Evolutionary conservation across 805 yeast genomes (phyloP).

Genomic region (Teunomyces tritomae): DNA sequence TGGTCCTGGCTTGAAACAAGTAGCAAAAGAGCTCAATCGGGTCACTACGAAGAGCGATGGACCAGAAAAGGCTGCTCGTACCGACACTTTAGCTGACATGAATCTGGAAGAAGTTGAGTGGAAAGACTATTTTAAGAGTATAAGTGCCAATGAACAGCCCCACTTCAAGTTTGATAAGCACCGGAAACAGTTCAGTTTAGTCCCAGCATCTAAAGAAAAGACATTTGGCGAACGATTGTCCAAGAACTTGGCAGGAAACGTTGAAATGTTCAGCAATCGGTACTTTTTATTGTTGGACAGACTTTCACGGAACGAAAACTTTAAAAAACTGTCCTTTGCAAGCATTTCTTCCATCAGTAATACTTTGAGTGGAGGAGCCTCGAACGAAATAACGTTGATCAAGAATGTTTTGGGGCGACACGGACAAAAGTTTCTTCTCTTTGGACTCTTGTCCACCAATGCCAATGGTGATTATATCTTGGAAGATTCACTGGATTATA

Average conservation of each 20-base stretch:
- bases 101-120: slow-evolving; percentile 47
- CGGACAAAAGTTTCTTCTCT: slow-evolving; percentile 68
- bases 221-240: slow-evolving; percentile 6
- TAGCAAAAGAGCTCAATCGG: slow-evolving; percentile 54
- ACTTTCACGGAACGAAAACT: slow-evolving; percentile 69
- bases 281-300: slow-evolving; percentile 68
- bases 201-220: slow-evolving; percentile 6
- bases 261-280: slow-evolving; percentile 50
- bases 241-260: slow-evolving; percentile 18
- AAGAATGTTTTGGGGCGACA: slow-evolving; percentile 86
- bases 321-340: slow-evolving; percentile 51
- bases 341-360: slow-evolving; percentile 42
- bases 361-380: slow-evolving; percentile 9
- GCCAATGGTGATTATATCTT: slow-evolving; percentile 68
- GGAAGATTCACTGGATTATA: slow-evolving; percentile 77
- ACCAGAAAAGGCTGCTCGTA: slow-evolving; percentile 13
- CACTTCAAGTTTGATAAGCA: slow-evolving; percentile 57
- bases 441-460: slow-evolving; percentile 70
- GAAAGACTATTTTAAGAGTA: slow-evolving; percentile 67
- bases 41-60: slow-evolving; percentile 15
- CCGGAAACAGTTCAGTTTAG: slow-evolving; percentile 58
- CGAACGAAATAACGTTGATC: slow-evolving; percentile 56
- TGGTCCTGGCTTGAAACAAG: slow-evolving; percentile 61
- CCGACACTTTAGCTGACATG: slow-evolving; percentile 20
- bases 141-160: slow-evolving; percentile 66